Conservation (phyloP, 2,329 filamentous ascomycete genomes). For the Venturia asperata region DNA sequence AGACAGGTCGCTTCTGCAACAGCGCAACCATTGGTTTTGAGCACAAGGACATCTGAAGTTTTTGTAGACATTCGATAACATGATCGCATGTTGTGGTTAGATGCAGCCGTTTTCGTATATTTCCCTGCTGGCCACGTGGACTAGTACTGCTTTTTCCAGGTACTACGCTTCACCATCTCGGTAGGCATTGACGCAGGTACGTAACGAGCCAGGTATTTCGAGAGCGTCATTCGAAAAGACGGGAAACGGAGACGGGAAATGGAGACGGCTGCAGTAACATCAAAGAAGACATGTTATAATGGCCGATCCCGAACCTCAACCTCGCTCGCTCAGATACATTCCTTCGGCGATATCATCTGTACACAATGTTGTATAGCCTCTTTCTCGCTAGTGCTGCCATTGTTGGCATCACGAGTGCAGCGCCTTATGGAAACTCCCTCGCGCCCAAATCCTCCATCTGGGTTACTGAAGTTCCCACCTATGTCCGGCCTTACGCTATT, state of each 20-base stretch:
- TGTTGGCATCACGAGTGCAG: not conserved
- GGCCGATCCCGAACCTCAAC: not conserved
- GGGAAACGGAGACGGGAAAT: not conserved
- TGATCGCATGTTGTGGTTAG: not conserved
- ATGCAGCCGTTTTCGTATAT: not conserved
- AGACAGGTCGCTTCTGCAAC: not conserved
- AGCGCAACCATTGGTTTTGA: not conserved
- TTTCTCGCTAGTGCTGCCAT: not conserved
- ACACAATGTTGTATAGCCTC: not conserved
- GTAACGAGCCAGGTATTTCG: not conserved
- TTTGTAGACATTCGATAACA: not conserved
- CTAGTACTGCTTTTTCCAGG: not conserved
- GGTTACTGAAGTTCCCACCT: constrained; percentile 4
- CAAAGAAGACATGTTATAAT: not conserved
- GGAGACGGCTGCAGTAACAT: not conserved
- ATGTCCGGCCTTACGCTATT: constrained; percentile 11
- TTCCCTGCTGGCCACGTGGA: not conserved
- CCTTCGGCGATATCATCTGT: not conserved
- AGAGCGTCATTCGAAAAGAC: not conserved
- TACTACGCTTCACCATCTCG: not conserved
- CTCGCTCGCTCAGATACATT: not conserved
- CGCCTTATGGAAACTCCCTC: not conserved
- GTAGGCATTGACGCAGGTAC: not conserved
- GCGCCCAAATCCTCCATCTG: not conserved
- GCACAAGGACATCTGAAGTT: not conserved